Evolutionary conservation across 2,329 filamentous ascomycete genomes (phyloP), one percentile per base, ranked within the genome.

Genomic region (Sporothrix pallida): DNA sequence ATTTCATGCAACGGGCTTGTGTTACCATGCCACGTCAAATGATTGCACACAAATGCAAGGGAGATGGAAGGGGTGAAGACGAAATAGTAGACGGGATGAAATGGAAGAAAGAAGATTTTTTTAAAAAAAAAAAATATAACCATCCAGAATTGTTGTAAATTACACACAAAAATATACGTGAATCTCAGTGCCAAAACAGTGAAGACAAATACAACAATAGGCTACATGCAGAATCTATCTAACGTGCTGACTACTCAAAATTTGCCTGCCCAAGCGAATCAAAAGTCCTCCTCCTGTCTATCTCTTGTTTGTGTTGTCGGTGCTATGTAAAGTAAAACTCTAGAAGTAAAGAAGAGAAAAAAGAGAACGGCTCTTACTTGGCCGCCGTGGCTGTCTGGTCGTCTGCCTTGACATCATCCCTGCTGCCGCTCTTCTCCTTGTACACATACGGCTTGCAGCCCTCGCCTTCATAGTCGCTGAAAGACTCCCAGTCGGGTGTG

Each of bases 401-500:
- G 31, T 37, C 31, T 37, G 31, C 31, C 31, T 37, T 37, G 31
- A 37, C 31, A 37, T 37, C 31, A 37, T 37, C 31, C 31, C 31
- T 7, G 31, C 31, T 7, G 31, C 7, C 31, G 31, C 4, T 7
- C 31, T 37, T 37, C 7, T 5, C 31, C 31, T 37, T 37, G 31
- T 37, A 37, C 31, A 37, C 31, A 37, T 37, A 37, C 31, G 17
- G 23, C 26, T 56, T 44, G 6, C 50, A 42, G 67, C 56, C 9
- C 17, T 74, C 75, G n/a, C 73, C 74, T 13, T 75, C 74, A 46
- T 74, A 67, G 3, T 44, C 56, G 1, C 56, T 56, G 65, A 75
- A 77, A 6, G 72, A 72, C 17, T 89, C 85, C 80, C 89, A 91
- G 54, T 83, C 84, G 8, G 76, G 69, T 56, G 60, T 83, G 37